phyloP scores from a whole-genome alignment of 805 yeast genomes.

The Kuraishia ogatae region DNA sequence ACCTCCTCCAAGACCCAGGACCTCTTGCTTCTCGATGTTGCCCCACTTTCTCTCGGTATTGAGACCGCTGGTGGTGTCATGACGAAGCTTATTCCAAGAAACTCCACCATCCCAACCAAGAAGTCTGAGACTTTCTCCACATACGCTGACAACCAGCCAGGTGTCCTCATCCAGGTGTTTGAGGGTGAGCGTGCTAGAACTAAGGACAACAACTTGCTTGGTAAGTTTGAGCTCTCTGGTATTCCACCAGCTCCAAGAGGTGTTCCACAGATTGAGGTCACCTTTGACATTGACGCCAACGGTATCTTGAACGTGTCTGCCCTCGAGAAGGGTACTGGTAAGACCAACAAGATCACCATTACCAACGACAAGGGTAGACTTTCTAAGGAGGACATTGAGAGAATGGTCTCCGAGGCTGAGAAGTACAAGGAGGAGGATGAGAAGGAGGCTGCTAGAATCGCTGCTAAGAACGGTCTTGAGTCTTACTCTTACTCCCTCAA shows the following conservation, averaged over 20 bases:
- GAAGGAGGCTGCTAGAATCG: constrained; percentile 47
- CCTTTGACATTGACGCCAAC: constrained; percentile 76
- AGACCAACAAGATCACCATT: constrained; percentile 41
- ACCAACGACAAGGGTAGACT: constrained; percentile 44
- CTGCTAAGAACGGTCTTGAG: constrained; percentile 49
- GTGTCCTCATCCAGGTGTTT: constrained; percentile 68
- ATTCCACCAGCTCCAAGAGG: constrained; percentile 77
- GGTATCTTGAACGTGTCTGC: constrained; percentile 58
- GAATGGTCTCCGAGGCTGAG: constrained; percentile 59
- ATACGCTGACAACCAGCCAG: constrained; percentile 80
- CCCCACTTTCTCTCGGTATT: constrained; percentile 81
- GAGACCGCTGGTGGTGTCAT: constrained; percentile 82
- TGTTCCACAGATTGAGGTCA: constrained; percentile 68
- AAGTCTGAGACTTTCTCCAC: constrained; percentile 71
- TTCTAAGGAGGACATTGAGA: constrained; percentile 54
- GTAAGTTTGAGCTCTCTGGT: constrained; percentile 62
- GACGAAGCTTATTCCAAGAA: constrained; percentile 70
- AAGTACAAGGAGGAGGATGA: constrained; percentile 56
- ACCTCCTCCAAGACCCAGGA: constrained; percentile 95
- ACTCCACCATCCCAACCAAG: constrained; percentile 69
- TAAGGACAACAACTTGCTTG: constrained; percentile 68
- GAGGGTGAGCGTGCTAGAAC: constrained; percentile 81
- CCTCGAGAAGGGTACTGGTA: constrained; percentile 45
- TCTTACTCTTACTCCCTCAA: constrained; percentile 49
- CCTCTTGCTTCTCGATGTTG: constrained; percentile 88